Conservation (phyloP, 345 rosid genomes). For the Limnanthes douglasii region DNA sequence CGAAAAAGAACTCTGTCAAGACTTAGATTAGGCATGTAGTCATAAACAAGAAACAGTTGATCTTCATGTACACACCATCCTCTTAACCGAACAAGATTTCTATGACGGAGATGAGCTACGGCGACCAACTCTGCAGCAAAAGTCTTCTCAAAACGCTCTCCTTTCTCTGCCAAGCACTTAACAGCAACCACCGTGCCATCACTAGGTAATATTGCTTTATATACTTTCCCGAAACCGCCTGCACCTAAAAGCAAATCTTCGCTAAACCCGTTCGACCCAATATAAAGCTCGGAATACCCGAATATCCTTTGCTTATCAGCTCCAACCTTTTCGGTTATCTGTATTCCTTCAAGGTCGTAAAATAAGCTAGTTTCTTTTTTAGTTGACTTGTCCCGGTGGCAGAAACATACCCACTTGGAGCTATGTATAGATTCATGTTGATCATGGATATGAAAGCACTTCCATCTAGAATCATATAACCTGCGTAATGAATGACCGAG, state of each 20-base stretch:
- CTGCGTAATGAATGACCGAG: slow-evolving; percentile 24
- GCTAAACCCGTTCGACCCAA: slow-evolving; percentile 73
- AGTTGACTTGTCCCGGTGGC: slow-evolving; percentile 4
- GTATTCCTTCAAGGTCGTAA: slow-evolving; percentile 73
- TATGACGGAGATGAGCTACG: slow-evolving; percentile 87
- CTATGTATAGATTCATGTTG: too few species aligned
- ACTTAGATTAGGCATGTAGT: slow-evolving; percentile 94
- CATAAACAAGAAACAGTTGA: slow-evolving; percentile 75
- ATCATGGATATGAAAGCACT: too few species aligned
- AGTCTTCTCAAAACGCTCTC: slow-evolving; percentile 88
- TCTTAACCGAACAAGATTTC: slow-evolving; percentile 74
- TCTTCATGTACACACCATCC: slow-evolving; percentile 91
- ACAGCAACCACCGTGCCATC: slow-evolving; percentile 84
- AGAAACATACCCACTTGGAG: slow-evolving; percentile 24
- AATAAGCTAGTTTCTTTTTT: slow-evolving; percentile 17
- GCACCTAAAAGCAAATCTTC: slow-evolving; percentile 66
- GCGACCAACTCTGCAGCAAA: slow-evolving; percentile 86
- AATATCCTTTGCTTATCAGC: slow-evolving; percentile 77
- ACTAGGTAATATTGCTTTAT: slow-evolving; percentile 68
- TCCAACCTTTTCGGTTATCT: slow-evolving; percentile 58
- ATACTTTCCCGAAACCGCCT: slow-evolving; percentile 86
- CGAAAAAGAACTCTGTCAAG: slow-evolving; percentile 74
- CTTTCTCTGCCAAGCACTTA: slow-evolving; percentile 80
- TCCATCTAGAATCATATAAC: slow-evolving; percentile 28
- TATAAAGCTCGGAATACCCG: slow-evolving; percentile 83